Conservation (phyloP, 352 stramenopile genomes). For the Pythium diclinum region DNA sequence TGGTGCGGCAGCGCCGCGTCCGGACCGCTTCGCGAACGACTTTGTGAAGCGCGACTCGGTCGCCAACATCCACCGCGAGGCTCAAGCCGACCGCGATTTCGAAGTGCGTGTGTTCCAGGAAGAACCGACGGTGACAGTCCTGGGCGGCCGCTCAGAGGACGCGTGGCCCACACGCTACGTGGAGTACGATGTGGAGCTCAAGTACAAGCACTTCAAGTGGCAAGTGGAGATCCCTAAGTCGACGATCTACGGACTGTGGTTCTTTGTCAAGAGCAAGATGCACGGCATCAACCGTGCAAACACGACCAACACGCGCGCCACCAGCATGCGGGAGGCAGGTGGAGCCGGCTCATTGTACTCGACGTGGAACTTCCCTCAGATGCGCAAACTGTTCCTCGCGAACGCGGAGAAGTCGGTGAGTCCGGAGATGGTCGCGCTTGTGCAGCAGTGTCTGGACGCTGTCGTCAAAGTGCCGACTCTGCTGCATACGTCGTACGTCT, state of each 20-base stretch:
- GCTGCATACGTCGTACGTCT: constrained; percentile 65
- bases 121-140: constrained; percentile 50
- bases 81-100: constrained; percentile 41
- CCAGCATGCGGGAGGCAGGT: constrained; percentile 10
- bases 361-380: constrained; percentile 53
- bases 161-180: constrained; percentile 80
- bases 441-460: constrained; percentile 71
- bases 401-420: constrained; percentile 72
- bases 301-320: constrained; percentile 3
- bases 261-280: constrained; percentile 83
- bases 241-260: constrained; percentile 78
- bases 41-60: constrained; percentile 46
- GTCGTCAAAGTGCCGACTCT: constrained; percentile 62
- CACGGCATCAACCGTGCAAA: constrained; percentile 39
- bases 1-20: constrained; percentile 15
- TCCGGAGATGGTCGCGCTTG: constrained; percentile 70
- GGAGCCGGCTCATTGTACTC: constrained; percentile 16
- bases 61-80: constrained; percentile 36
- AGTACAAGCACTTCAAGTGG: constrained; percentile 79
- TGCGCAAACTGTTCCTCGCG: constrained; percentile 79
- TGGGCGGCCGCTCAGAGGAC: constrained; percentile 66
- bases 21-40: constrained; percentile 38
- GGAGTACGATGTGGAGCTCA: constrained; percentile 83
- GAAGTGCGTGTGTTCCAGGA: constrained; percentile 80
- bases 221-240: constrained; percentile 85